These are phyloP conservation scores for Aureobasidium lini DNA, from an alignment of 2,329 filamentous ascomycete species.

Conservation along the genomic window DNA sequence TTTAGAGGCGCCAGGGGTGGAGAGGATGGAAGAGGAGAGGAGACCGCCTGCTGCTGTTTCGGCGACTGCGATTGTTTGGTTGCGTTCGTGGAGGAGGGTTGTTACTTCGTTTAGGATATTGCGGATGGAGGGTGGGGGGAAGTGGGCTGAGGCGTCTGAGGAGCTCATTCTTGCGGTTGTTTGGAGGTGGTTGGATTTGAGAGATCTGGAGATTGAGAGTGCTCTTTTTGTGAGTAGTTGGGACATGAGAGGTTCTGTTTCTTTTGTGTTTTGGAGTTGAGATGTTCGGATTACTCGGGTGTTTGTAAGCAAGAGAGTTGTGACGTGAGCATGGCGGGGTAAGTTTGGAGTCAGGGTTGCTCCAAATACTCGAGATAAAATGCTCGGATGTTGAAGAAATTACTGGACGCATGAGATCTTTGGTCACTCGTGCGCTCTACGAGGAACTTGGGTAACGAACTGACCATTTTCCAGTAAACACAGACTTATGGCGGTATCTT, in stretches of 20 bases:
- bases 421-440: no score
- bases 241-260: background rate
- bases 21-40: slow-evolving; percentile 52
- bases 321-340: slow-evolving; percentile 3
- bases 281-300: background rate
- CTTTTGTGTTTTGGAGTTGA: background rate
- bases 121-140: slow-evolving; percentile 37
- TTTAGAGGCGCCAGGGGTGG: slow-evolving; percentile 49
- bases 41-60: slow-evolving; percentile 59
- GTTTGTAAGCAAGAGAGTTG: slow-evolving; percentile 1
- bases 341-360: background rate
- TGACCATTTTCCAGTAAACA: no score
- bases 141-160: slow-evolving; percentile 20
- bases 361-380: no score
- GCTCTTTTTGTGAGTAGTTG: background rate
- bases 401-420: no score
- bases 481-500: no score
- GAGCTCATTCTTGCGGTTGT: background rate
- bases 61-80: slow-evolving; percentile 53
- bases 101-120: slow-evolving; percentile 44
- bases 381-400: no score
- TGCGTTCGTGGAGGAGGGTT: slow-evolving; percentile 45
- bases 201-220: background rate
- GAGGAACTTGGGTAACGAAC: no score
- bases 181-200: background rate